Conservation (phyloP, 306 rosid genomes). For the Arachis stenosperma region DNA sequence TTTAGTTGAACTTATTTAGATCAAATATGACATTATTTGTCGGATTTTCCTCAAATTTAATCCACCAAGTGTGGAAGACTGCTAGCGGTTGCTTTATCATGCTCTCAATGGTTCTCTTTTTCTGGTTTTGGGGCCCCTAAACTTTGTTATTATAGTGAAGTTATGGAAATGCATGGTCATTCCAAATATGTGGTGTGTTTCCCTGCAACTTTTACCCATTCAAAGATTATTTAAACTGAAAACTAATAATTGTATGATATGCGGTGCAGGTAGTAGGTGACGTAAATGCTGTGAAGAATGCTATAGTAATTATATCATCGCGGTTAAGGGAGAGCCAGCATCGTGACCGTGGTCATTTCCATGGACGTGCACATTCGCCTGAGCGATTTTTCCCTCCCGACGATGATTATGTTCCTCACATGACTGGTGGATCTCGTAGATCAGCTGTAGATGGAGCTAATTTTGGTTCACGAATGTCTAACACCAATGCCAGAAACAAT, state of each 20-base stretch:
- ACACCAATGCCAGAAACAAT: constrained; percentile 59
- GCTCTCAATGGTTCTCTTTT: background rate
- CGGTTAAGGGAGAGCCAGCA: constrained; percentile 99
- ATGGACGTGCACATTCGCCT: constrained; percentile 79
- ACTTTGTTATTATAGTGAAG: background rate
- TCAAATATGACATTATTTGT: constrained; percentile 3
- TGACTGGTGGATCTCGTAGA: constrained; percentile 63
- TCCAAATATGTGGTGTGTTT: constrained; percentile 28
- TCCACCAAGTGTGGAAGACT: background rate
- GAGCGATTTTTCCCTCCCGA: constrained; percentile 85
- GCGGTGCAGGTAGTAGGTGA: constrained; percentile 88
- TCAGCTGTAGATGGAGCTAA: constrained; percentile 66
- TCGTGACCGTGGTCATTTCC: constrained; percentile 86
- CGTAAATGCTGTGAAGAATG: constrained; percentile 69
- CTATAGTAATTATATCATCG: constrained; percentile 68
- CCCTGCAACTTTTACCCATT: background rate
- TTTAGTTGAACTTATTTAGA: constrained; percentile 37
- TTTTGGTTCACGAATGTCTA: constrained; percentile 66
- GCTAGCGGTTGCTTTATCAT: background rate
- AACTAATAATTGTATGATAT: constrained; percentile 27
- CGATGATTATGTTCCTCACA: constrained; percentile 72
- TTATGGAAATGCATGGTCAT: constrained; percentile 10
- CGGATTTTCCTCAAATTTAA: background rate
- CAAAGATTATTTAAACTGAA: constrained; percentile 14
- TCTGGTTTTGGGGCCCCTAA: background rate